These are phyloP conservation scores for Zalaria obscura DNA, from an alignment of 2,329 filamentous ascomycete genomes.

Conservation along the genomic window DNA sequence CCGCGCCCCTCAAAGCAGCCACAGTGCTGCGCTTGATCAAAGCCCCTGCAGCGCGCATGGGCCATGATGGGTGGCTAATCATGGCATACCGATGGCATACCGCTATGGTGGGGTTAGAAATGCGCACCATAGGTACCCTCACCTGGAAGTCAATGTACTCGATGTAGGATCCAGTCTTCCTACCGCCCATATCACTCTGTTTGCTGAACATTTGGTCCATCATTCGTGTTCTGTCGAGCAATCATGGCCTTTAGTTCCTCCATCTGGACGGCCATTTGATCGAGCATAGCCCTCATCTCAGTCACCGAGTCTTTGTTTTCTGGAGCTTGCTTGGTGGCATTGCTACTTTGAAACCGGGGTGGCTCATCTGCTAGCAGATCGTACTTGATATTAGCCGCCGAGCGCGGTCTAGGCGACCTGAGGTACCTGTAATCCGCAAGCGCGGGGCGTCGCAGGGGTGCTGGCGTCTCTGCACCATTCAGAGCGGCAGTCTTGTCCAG, in stretches of 20 bases:
- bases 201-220: neutral
- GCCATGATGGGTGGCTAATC: too few species aligned
- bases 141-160: too few species aligned
- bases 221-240: conserved; percentile 18
- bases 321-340: neutral
- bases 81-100: too few species aligned
- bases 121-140: too few species aligned
- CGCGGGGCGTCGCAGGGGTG: too few species aligned
- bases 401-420: conserved; percentile 14
- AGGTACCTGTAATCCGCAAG: neutral
- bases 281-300: conserved; percentile 4
- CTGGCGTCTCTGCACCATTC: neutral
- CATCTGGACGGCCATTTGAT: conserved; percentile 20
- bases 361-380: conserved; percentile 3
- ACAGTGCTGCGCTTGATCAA: neutral
- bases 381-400: conserved; percentile 8
- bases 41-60: neutral
- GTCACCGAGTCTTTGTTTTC: neutral
- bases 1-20: neutral
- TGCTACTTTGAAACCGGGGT: neutral
- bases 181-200: too few species aligned
- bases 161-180: too few species aligned
- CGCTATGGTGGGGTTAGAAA: too few species aligned
- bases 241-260: conserved; percentile 23
- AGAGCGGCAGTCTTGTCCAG: neutral